Evolutionary conservation across 306 rosid species (phyloP).

Genomic region (Lagenaria siceraria): DNA sequence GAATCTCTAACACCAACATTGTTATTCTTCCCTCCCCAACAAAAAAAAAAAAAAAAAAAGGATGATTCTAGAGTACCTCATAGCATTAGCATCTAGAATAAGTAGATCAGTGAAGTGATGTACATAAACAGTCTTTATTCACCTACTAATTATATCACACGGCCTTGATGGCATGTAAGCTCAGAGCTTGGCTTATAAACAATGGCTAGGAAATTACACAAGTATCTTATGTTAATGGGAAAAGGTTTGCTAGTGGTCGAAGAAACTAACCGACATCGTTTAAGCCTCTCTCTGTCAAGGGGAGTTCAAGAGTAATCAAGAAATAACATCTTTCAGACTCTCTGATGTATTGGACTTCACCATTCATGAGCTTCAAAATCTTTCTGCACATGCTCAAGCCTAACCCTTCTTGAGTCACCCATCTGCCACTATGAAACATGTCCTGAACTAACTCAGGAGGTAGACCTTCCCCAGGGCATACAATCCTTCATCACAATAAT

Average conservation of each 20-base stretch:
- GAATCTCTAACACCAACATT: background rate
- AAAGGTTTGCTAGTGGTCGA: background rate
- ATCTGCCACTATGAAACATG: slow-evolving; percentile 71
- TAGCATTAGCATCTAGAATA: slow-evolving; percentile 1
- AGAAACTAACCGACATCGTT: slow-evolving; percentile 25
- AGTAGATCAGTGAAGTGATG: slow-evolving; percentile 2
- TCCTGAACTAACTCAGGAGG: slow-evolving; percentile 85
- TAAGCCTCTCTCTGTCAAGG: slow-evolving; percentile 36
- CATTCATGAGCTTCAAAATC: slow-evolving; percentile 78
- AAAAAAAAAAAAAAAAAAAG: too few species aligned
- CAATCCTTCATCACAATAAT: slow-evolving; percentile 45
- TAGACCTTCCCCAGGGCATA: slow-evolving; percentile 95
- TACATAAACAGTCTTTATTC: background rate
- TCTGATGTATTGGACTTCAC: slow-evolving; percentile 87
- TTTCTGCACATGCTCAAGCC: slow-evolving; percentile 94
- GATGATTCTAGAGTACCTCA: background rate
- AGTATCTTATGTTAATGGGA: slow-evolving; percentile 2
- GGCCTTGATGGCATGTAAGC: background rate
- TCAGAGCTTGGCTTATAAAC: slow-evolving; percentile 5
- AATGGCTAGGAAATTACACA: slow-evolving; percentile 3
- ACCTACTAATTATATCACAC: slow-evolving; percentile 1
- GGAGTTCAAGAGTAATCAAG: slow-evolving; percentile 68
- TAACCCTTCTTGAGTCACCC: slow-evolving; percentile 84
- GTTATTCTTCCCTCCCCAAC: background rate
- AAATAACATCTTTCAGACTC: slow-evolving; percentile 90